These are phyloP conservation scores for Triglochin maritima DNA, from an alignment of 106 monocot genomes.

Conservation along the genomic window DNA sequence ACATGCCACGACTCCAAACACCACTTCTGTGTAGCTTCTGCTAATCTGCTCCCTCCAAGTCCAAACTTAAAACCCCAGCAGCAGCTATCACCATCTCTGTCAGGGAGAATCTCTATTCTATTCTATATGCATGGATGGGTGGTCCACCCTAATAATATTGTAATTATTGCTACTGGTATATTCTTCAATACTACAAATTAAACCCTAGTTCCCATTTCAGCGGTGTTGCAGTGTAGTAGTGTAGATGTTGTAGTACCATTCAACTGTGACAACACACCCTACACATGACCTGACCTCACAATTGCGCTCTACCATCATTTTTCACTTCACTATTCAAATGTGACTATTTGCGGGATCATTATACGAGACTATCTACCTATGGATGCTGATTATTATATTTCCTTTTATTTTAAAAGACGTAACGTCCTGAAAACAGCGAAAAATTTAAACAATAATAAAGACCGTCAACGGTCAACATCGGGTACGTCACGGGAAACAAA, in stretches of 20 bases:
- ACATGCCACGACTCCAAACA: background rate
- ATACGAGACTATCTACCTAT: background rate
- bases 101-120: constrained; percentile 6
- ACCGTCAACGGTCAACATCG: no score
- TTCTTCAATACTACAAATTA: constrained; percentile 1
- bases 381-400: background rate
- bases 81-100: background rate
- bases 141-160: background rate
- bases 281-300: constrained; percentile 6
- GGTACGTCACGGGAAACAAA: no score
- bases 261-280: constrained; percentile 6
- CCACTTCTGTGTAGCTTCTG: background rate
- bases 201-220: no score
- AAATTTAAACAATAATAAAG: no score
- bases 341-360: background rate
- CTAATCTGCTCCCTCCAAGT: background rate
- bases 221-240: background rate
- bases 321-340: background rate
- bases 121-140: background rate
- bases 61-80: background rate
- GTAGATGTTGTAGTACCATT: background rate
- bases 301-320: constrained; percentile 1
- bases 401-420: background rate
- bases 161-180: background rate
- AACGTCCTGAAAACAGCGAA: background rate